Evolutionary conservation across 495 filamentous ascomycete genomes (phyloP).

Genomic region (Hypoxylon rickii): DNA sequence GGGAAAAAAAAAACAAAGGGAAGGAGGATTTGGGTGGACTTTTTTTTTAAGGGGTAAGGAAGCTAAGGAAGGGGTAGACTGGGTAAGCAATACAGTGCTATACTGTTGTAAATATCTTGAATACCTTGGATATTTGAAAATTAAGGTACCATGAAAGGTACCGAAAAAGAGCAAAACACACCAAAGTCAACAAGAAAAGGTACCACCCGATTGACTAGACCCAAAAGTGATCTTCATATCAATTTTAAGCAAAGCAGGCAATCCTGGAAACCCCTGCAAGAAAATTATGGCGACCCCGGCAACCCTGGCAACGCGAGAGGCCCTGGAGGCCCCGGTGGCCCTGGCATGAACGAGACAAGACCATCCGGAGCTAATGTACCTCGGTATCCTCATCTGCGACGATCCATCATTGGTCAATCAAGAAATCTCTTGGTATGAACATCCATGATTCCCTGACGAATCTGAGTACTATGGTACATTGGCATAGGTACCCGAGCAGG

Average conservation of each 20-base stretch:
- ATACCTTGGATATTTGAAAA: too few relatives aligned
- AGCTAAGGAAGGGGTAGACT: slow-evolving; percentile 8
- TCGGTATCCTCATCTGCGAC: background rate
- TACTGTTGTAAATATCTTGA: too few relatives aligned
- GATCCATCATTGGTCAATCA: background rate
- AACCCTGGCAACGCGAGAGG: background rate
- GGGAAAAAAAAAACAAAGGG: slow-evolving; percentile 39
- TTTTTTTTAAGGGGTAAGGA: slow-evolving; percentile 29
- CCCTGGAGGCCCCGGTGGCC: too few relatives aligned
- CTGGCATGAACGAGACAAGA: slow-evolving; percentile 8
- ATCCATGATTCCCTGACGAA: too few relatives aligned
- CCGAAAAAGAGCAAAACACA: too few relatives aligned
- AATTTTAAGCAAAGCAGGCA: slow-evolving; percentile 32
- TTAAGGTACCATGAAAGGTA: too few relatives aligned
- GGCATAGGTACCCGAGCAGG: too few relatives aligned
- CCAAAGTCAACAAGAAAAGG: background rate
- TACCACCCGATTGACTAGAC: background rate
- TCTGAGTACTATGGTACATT: too few relatives aligned
- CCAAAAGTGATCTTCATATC: slow-evolving; percentile 28
- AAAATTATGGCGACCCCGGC: background rate
- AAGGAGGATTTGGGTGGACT: slow-evolving; percentile 33
- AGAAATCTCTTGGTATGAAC: background rate
- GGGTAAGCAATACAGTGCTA: background rate
- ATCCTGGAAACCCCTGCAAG: slow-evolving; percentile 7
- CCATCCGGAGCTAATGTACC: slow-evolving; percentile 16